Base-by-base conservation (phyloP, 106 monocot species). In the Gastrodia elata region DNA sequence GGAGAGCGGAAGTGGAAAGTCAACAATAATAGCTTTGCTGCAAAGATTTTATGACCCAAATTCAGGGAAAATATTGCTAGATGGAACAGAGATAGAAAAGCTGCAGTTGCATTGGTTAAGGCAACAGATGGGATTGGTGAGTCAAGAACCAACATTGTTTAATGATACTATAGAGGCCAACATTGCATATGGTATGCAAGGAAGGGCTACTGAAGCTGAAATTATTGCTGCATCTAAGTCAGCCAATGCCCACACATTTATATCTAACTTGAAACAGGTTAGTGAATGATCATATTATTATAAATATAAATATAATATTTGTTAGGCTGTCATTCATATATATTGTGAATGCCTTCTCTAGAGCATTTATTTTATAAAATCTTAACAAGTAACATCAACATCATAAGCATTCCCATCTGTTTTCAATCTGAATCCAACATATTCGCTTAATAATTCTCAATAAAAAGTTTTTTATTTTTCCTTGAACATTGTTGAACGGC, bases 121-220 rank as follows among this genome's bases (percentile, higher is more conserved):
- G 30, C 49, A 77, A 42, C 77, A 77, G n/a, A 77, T 77, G 70
- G 77, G 77, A 14, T 58, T 77, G 20, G 77, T 77, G 38, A 77
- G 70, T 27, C 77, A 77, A 68, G 77, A 77, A 70, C 77, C 70
- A 5, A 16, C 34, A 3, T 39, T 76, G 20, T 76, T 76, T 26
- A 76, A 76, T 39, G 77, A 77, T 70, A 77, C 70, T 16, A 71
- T 70, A 40, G 27, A 57, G 30, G 77, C 69, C 5, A 77, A 77
- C 55, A 77, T 77, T 55, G 77, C 77, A 25, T 77, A 77, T 14
- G 77, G 77, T 8, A 77, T 69, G 40, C 69, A 69, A 55, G 76
- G 46, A 11, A 37, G 7, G 0, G 70, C 56, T 22, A 77, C 25
- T 9, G 77, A 77, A 24, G 52, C 77, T 27, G 77, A 77, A 18